Evolutionary conservation across 2,329 filamentous ascomycete genomes (phyloP).

Genomic region (Penicillium sp.): DNA sequence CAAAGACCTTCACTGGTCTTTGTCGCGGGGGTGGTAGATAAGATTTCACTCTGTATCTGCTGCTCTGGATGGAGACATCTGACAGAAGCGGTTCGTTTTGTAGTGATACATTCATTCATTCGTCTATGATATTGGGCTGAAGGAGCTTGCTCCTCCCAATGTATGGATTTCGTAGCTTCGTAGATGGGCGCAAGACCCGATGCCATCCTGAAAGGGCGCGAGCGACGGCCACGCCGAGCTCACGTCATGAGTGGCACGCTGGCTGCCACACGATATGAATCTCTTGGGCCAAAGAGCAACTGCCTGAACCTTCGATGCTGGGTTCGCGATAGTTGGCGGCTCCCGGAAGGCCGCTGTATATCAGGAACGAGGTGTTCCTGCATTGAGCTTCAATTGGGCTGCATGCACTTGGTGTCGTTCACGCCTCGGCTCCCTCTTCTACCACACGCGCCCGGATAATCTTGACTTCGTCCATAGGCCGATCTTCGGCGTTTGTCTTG

Average conservation of each 20-base stretch:
- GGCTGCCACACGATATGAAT: not conserved
- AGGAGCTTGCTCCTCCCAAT: constrained; percentile 8
- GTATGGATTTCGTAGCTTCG: constrained; percentile 9
- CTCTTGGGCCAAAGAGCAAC: not conserved
- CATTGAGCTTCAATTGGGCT: not conserved
- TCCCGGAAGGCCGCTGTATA: not conserved
- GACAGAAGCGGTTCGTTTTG: constrained; percentile 80
- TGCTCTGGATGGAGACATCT: constrained; percentile 72
- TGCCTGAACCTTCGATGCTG: constrained; percentile 3
- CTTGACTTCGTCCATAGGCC: constrained; percentile 78
- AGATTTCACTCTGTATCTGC: constrained; percentile 78
- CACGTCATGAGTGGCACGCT: constrained; percentile 3
- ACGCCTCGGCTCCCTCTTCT: constrained; percentile 51
- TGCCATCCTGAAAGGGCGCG: not conserved
- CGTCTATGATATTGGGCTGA: constrained; percentile 23
- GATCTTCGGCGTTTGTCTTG: constrained; percentile 78
- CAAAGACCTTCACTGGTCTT: constrained; percentile 43
- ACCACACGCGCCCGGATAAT: constrained; percentile 73
- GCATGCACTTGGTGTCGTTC: not conserved
- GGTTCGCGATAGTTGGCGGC: not conserved
- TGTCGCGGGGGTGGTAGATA: constrained; percentile 63
- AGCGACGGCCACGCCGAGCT: not conserved
- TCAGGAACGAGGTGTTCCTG: not conserved
- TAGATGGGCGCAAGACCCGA: constrained; percentile 8
- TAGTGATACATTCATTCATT: constrained; percentile 64